A percentile compares a stretch with the other conserved stretches of the same genome.
Conservation (phyloP, 2,329 filamentous ascomycete genomes). For the Alternaria novae-zelandiae region DNA sequence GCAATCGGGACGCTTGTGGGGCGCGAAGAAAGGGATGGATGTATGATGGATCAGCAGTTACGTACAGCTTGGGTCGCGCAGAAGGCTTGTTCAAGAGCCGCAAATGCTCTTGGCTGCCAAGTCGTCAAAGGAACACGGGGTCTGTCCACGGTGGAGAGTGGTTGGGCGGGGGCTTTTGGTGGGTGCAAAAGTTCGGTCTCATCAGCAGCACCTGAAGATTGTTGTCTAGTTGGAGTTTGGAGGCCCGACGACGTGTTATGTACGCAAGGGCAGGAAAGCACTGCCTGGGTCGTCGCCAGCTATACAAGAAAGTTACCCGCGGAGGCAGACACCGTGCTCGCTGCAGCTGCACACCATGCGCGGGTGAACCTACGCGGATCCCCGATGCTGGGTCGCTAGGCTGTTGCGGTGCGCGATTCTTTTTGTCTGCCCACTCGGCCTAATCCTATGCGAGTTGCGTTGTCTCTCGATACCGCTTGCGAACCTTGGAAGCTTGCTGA, state of each 20-base stretch:
- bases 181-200: not conserved
- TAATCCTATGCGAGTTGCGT: not conserved
- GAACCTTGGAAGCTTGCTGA: not conserved
- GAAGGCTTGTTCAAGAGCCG: slow-evolving; percentile 32
- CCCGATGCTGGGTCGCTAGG: not conserved
- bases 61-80: slow-evolving; percentile 34
- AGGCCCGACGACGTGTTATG: not conserved
- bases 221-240: not conserved
- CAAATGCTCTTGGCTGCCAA: slow-evolving; percentile 36
- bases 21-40: slow-evolving; percentile 12
- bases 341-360: not conserved
- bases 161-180: not conserved
- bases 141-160: slow-evolving; percentile 1
- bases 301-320: slow-evolving; percentile 11
- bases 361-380: not conserved
- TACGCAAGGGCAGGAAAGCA: not conserved
- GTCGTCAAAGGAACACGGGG: slow-evolving; percentile 27
- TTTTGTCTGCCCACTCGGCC: not conserved
- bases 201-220: not conserved
- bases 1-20: slow-evolving; percentile 6
- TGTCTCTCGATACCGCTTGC: not conserved
- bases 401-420: not conserved
- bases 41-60: slow-evolving; percentile 21
- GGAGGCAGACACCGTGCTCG: slow-evolving; percentile 7
- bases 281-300: slow-evolving; percentile 1